phyloP scores from a whole-genome alignment of 768 basidiomycete species.

The Hericium alpestre region DNA sequence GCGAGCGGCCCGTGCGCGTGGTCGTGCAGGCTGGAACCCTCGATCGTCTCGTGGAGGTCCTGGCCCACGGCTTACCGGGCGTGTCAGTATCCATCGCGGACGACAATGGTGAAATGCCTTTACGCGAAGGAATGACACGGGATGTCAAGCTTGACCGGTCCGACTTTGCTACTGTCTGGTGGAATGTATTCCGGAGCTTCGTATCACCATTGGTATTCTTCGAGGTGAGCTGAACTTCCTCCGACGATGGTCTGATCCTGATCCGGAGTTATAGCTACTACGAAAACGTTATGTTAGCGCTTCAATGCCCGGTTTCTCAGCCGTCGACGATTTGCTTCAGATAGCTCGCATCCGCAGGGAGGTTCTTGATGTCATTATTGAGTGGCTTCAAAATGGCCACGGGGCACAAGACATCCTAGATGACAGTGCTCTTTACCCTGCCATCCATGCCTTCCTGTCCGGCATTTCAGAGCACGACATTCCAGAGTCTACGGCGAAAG shows the following conservation, averaged over 20 bases:
- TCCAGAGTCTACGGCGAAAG: slow-evolving; percentile 19
- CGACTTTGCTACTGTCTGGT: slow-evolving; percentile 74
- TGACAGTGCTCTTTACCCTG: slow-evolving; percentile 51
- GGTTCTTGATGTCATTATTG: slow-evolving; percentile 52
- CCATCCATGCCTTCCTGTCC: slow-evolving; percentile 50
- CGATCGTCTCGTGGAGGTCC: slow-evolving; percentile 59
- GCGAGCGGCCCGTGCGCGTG: slow-evolving; percentile 65
- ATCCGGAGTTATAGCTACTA: slow-evolving; percentile 40
- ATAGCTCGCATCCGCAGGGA: slow-evolving; percentile 46
- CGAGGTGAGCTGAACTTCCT: slow-evolving; percentile 42
- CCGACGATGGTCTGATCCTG: background rate
- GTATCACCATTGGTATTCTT: slow-evolving; percentile 75
- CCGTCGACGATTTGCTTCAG: slow-evolving; percentile 36
- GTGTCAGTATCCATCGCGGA: slow-evolving; percentile 76
- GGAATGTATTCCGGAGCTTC: slow-evolving; percentile 75
- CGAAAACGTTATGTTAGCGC: slow-evolving; percentile 61
- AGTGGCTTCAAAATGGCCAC: slow-evolving; percentile 65
- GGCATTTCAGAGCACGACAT: slow-evolving; percentile 42
- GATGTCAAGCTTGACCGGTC: slow-evolving; percentile 60
- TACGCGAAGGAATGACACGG: slow-evolving; percentile 63
- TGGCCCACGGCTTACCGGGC: slow-evolving; percentile 67
- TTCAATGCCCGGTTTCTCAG: slow-evolving; percentile 31
- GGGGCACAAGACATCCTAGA: slow-evolving; percentile 76
- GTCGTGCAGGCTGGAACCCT: slow-evolving; percentile 72
- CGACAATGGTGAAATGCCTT: slow-evolving; percentile 77